Base-by-base conservation (phyloP, 139 green algal species). In the Mesotaenium endlicherianum region DNA sequence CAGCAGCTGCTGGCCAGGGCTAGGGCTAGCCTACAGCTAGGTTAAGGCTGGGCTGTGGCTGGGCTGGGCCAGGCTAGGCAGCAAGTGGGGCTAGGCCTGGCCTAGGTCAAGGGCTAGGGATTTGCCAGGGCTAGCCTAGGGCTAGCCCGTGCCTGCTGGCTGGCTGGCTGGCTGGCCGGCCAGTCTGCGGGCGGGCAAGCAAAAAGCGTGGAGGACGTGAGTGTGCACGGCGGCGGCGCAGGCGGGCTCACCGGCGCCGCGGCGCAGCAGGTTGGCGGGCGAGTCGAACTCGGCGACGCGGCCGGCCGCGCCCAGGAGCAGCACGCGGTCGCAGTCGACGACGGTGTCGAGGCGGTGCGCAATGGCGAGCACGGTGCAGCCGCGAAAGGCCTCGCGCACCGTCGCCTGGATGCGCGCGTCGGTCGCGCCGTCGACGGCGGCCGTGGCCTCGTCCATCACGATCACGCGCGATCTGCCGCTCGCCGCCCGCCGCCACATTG, bases 371-470 rank as follows among this genome's bases (percentile, higher is more conserved):
- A 91, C 90, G 58, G 93, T 95, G 81, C 89, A 87, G 60, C 89
- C 80, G 3, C 45, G 42, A 70, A 95, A 89, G 76, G 69, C 74
- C n/a, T 92, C 90, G 40, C 92, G 87, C 76, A 96, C 90, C 1
- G 91, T 90, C 20, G 75, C 70, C 82, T 95, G 91, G n/a, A 95
- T 93, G 34, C 97, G 87, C 17, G 90, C 88, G 76, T 97, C 94
- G 6, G 92, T 97, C 76, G 95, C 92, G 16, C 93, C 83, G 71
- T 97, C 94, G 20, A 97, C 93, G 41, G 87, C 87, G 26, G 93
- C 91, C 30, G 95, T 98, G 0, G 95, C 95, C 88, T 98, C 95
- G 78, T 98, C 95, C 70, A 97, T 84, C 40, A 97, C 90, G 26
- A 98, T 79, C 17, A 89, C 57, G 11, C 86, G 89, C 50, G 91